A percentile compares a stretch with the other conserved stretches of the same genome.
Evolutionary conservation across 306 rosid genomes (phyloP).

Genomic region (Amphicarpaea edgeworthii): DNA sequence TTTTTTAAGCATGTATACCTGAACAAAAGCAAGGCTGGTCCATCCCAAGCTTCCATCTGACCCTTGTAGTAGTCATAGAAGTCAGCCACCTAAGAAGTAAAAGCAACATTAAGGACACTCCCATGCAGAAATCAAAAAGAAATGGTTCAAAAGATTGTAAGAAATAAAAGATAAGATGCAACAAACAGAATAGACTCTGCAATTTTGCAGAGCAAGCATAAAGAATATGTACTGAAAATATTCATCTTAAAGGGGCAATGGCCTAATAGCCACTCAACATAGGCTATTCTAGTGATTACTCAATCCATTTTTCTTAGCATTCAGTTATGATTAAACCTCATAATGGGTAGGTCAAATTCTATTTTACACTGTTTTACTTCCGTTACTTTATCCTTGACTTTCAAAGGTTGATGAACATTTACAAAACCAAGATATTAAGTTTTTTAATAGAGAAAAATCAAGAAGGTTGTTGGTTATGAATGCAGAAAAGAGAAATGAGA

Average conservation of each 20-base stretch:
- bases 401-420: conserved; percentile 3
- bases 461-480: neutral
- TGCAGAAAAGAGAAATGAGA: neutral
- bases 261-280: conserved; percentile 5
- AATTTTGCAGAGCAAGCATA: conserved; percentile 31
- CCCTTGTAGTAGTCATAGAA: conserved; percentile 99
- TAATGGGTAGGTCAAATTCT: conserved; percentile 16
- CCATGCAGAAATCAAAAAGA: conserved; percentile 29
- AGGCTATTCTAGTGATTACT: neutral
- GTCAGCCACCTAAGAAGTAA: conserved; percentile 71
- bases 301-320: conserved; percentile 4
- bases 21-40: conserved; percentile 98
- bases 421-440: conserved; percentile 38
- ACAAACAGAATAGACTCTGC: conserved; percentile 18
- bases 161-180: conserved; percentile 34
- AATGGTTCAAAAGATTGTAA: conserved; percentile 21
- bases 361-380: conserved; percentile 20
- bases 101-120: conserved; percentile 38
- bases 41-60: conserved; percentile 99
- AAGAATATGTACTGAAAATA: conserved; percentile 24
- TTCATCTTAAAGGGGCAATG: neutral
- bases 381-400: conserved; percentile 5
- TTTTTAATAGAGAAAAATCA: neutral
- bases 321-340: conserved; percentile 27
- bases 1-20: conserved; percentile 59